Percentiles rank a stretch among this genome's conserved stretches.
Conservation (phyloP, 1,139 yeast species). For the Yarrowia galli region DNA sequence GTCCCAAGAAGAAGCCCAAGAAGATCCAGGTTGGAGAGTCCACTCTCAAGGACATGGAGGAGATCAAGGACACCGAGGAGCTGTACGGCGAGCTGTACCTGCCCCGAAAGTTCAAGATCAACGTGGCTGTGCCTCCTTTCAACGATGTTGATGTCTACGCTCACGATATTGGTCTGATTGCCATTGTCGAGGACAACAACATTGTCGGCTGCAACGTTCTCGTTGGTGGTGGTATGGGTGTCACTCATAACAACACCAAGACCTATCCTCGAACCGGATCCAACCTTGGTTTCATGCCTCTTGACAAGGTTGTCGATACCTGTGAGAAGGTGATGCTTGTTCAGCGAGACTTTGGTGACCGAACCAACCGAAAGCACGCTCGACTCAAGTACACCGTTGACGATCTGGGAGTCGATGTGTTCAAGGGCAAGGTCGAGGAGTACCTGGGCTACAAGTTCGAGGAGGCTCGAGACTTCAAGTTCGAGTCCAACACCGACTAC, state of each 20-base stretch:
- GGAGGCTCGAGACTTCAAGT: conserved; percentile 72
- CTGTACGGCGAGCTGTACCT: conserved; percentile 84
- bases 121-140: conserved; percentile 94
- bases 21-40: conserved; percentile 84
- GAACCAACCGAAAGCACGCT: conserved; percentile 96
- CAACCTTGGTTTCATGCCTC: conserved; percentile 74
- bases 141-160: conserved; percentile 98
- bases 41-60: conserved; percentile 50
- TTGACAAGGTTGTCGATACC: conserved; percentile 73
- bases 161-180: conserved; percentile 91
- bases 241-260: conserved; percentile 95
- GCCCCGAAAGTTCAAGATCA: conserved; percentile 96
- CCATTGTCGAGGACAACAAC: conserved; percentile 75
- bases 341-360: conserved; percentile 95
- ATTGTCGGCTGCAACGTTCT: conserved; percentile 80
- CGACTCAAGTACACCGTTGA: conserved; percentile 97
- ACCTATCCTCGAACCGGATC: conserved; percentile 97
- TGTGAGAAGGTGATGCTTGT: conserved; percentile 94
- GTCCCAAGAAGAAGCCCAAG: conserved; percentile 81
- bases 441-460: conserved; percentile 78
- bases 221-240: conserved; percentile 99
- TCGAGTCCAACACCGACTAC: conserved; percentile 86
- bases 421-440: conserved; percentile 81
- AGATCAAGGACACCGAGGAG: conserved; percentile 70
- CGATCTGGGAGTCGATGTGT: conserved; percentile 84